Evolutionary conservation across 2,329 filamentous ascomycete species (phyloP).

Genomic region (Claviceps sp.): DNA sequence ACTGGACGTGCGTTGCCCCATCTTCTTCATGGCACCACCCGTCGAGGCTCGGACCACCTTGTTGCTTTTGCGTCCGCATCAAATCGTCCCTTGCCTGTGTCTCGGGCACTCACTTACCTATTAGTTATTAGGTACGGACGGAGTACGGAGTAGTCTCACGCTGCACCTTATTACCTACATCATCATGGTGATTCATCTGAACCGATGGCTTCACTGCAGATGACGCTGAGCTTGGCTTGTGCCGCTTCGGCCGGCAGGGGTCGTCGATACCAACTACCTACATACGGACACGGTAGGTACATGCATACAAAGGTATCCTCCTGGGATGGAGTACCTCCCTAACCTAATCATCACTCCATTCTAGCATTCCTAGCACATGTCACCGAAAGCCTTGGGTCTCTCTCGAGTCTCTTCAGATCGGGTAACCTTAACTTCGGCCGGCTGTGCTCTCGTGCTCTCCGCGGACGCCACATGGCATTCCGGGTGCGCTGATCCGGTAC

Average conservation of each 20-base stretch:
- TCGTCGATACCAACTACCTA: no score
- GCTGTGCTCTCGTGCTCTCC: neutral
- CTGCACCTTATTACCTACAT: constrained; percentile 1
- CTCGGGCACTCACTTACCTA: constrained; percentile 1
- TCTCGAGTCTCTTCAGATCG: neutral
- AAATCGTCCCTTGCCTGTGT: constrained; percentile 4
- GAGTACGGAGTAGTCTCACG: no score
- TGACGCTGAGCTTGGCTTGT: neutral
- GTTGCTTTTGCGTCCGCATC: constrained; percentile 3
- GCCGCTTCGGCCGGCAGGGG: neutral
- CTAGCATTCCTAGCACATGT: neutral
- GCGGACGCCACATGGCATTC: constrained; percentile 2
- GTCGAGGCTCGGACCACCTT: neutral
- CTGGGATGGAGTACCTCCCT: no score
- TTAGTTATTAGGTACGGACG: no score
- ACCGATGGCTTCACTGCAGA: neutral
- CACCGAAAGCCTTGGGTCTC: neutral
- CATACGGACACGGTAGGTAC: no score
- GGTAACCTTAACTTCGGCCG: neutral
- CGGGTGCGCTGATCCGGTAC: neutral
- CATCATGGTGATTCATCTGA: neutral
- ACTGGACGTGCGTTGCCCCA: neutral
- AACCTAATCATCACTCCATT: neutral
- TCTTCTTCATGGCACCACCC: neutral
- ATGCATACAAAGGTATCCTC: no score